Evolutionary conservation across 352 stramenopile species (phyloP), one percentile per base, ranked within the genome.

Genomic region (Globisporangium takayamanum): DNA sequence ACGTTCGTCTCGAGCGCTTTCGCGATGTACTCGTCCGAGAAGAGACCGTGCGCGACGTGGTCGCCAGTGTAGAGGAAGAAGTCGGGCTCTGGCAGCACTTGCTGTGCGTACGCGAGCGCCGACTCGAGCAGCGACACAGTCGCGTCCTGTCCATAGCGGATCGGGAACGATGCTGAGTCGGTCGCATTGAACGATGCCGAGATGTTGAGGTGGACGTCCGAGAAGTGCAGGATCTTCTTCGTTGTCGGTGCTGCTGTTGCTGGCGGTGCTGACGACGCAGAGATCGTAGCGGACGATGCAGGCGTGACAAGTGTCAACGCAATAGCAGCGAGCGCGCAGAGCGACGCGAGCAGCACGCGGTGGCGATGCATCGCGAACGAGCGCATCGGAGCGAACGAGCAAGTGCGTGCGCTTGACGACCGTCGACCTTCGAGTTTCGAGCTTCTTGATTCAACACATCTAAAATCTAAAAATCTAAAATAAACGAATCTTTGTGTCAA

Each of bases 51-150:
- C 15, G 70, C 80, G 8, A 73, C 80, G 63, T 89, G 74, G 60
- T 95, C 86, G 14, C 86, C 86, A 25, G 86, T 94, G 62, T 89
- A 93, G 44, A 95, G 58, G 49, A 95, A 80, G 25, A 94, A 52
- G 20, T 92, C 78, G 0, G 86, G 86, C 6, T 81, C 51, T 16
- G 65, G 62, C 14, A 87, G 60, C 26, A 90, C 75, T 12, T 72
- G 53, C 57, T 82, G 53, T 10, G 86, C 86, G 53, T 86, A 88
- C 41, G 57, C 33, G 33, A 95, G 69, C 22, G 84, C 82, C 7
- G 84, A 89, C 48, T 89, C 70, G 2, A 95, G 67, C 25, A 95
- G 62, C 44, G 53, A 47, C 33, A 90, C 52, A 0, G 85, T 72
- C 2, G 80, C 68, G 57, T 92, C 81, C 18, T 66, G 54, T 41